Evolutionary conservation across 768 basidiomycete genomes (phyloP).

Genomic region (Harrya chromipes): DNA sequence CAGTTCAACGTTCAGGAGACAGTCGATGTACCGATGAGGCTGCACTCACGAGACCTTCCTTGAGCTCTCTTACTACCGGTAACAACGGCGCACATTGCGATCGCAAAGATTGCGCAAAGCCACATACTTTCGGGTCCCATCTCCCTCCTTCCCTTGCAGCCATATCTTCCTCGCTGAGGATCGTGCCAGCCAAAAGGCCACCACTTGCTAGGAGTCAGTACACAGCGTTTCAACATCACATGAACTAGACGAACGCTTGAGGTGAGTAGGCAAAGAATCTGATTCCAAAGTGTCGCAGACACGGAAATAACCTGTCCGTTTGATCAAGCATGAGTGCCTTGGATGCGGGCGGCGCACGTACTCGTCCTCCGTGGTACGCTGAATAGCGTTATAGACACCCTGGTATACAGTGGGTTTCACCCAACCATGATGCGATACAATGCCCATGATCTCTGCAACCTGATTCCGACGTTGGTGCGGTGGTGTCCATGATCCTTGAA

Average conservation of each 20-base stretch:
- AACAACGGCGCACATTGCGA: conserved; percentile 11
- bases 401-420: conserved; percentile 51
- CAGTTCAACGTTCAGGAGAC: not conserved
- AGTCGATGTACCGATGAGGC: not conserved
- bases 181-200: conserved; percentile 13
- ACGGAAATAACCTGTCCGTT: conserved; percentile 34
- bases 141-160: conserved; percentile 5
- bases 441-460: conserved; percentile 45
- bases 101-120: conserved; percentile 7
- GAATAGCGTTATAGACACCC: conserved; percentile 44
- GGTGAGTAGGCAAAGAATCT: conserved; percentile 32
- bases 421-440: conserved; percentile 43
- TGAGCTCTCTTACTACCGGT: conserved; percentile 11
- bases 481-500: not conserved
- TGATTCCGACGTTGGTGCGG: conserved; percentile 6
- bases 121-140: conserved; percentile 16
- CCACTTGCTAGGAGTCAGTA: conserved; percentile 4
- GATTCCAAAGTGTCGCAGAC: conserved; percentile 40
- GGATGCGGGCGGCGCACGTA: not conserved
- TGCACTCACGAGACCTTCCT: conserved; percentile 8
- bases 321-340: conserved; percentile 2
- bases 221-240: not conserved
- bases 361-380: conserved; percentile 39
- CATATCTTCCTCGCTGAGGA: conserved; percentile 13
- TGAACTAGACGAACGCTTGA: conserved; percentile 5